Evolutionary conservation across 352 stramenopile species (phyloP).

Genomic region (Phytopythium vexans): DNA sequence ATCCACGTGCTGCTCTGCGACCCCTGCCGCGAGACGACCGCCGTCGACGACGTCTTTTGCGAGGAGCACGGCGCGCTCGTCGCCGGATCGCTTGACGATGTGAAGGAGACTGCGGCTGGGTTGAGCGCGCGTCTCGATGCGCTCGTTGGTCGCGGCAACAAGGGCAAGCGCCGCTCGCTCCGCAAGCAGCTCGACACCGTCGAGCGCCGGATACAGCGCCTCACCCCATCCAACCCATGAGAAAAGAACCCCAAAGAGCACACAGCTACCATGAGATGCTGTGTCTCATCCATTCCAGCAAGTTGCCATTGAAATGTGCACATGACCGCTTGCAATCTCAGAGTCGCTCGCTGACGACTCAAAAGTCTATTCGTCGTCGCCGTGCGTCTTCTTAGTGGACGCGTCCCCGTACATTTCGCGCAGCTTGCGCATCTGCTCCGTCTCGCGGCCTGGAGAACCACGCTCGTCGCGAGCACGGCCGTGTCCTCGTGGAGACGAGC

Average conservation of each 20-base stretch:
- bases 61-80: conserved; percentile 52
- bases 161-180: conserved; percentile 69
- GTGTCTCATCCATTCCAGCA: too few relatives aligned
- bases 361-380: conserved; percentile 6
- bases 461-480: too few relatives aligned
- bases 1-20: conserved; percentile 77
- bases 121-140: conserved; percentile 30
- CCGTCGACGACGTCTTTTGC: conserved; percentile 48
- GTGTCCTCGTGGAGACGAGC: too few relatives aligned
- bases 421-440: conserved; percentile 67
- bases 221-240: neutral
- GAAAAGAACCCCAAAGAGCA: too few relatives aligned
- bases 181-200: conserved; percentile 80
- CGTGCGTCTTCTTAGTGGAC: conserved; percentile 20
- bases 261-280: too few relatives aligned
- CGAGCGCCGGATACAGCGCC: conserved; percentile 52
- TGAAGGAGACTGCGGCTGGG: conserved; percentile 22
- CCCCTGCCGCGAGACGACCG: conserved; percentile 22
- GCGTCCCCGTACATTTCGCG: conserved; percentile 83
- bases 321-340: too few relatives aligned
- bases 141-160: conserved; percentile 45
- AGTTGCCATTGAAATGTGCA: too few relatives aligned
- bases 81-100: conserved; percentile 30
- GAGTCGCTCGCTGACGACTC: neutral
- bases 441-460: conserved; percentile 24